These are phyloP conservation scores for Helotiales sp. DNA, from an alignment of 2,329 filamentous ascomycete genomes.

Conservation along the genomic window DNA sequence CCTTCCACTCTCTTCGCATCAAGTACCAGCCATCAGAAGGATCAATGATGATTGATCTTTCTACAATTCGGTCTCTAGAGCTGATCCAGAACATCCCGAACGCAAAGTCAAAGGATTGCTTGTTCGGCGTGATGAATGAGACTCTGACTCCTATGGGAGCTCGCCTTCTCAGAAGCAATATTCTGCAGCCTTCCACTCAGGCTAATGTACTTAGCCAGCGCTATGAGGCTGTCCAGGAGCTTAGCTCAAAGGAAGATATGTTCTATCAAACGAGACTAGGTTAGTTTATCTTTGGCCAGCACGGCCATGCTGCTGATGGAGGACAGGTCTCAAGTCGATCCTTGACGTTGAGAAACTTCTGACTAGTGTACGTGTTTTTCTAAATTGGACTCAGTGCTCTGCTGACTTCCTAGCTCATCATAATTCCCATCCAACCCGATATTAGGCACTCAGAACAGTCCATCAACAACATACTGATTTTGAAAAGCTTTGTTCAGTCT, in stretches of 20 bases:
- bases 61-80: conserved; percentile 84
- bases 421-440: conserved; percentile 66
- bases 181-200: conserved; percentile 83
- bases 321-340: conserved; percentile 68
- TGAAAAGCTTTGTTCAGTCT: conserved; percentile 77
- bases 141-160: conserved; percentile 87
- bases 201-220: conserved; percentile 66
- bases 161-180: conserved; percentile 78
- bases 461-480: conserved; percentile 81
- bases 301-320: not conserved
- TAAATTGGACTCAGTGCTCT: not conserved
- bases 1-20: conserved; percentile 78
- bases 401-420: conserved; percentile 60
- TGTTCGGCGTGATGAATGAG: conserved; percentile 84
- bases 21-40: conserved; percentile 86
- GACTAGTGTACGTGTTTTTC: conserved; percentile 58
- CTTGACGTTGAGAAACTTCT: conserved; percentile 79
- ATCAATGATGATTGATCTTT: conserved; percentile 93
- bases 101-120: conserved; percentile 74
- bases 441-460: conserved; percentile 74
- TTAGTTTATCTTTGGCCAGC: conserved; percentile 33
- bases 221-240: conserved; percentile 81
- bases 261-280: conserved; percentile 75
- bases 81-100: conserved; percentile 84
- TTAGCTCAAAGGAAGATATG: conserved; percentile 80